phyloP scores from a whole-genome alignment of 1,284 basidiomycete species.

The Moesziomyces sp. region DNA sequence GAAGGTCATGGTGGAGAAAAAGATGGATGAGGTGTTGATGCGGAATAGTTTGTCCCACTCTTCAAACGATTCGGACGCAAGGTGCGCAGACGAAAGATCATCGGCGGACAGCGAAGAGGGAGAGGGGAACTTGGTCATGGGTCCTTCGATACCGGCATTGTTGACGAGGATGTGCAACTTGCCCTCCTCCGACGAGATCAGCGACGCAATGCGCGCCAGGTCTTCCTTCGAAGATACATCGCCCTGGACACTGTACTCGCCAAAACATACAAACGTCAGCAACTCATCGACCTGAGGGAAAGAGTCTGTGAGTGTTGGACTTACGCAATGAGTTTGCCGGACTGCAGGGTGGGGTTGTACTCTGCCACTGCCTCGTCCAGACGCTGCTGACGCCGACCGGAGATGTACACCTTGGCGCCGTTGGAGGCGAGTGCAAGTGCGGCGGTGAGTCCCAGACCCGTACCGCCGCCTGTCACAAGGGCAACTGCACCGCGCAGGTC shows the following conservation, averaged over 20 bases:
- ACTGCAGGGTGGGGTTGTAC: slow-evolving; percentile 5
- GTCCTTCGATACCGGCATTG: slow-evolving; percentile 60
- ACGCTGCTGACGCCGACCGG: slow-evolving; percentile 45
- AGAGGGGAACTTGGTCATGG: slow-evolving; percentile 42
- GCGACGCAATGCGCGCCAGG: slow-evolving; percentile 20
- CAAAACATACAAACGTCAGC: background rate
- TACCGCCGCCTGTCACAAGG: slow-evolving; percentile 61
- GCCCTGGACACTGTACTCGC: slow-evolving; percentile 23
- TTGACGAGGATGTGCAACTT: slow-evolving; percentile 58
- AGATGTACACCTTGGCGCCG: slow-evolving; percentile 63
- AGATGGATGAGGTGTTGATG: slow-evolving; percentile 47
- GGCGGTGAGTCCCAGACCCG: slow-evolving; percentile 58
- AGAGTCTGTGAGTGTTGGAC: no score
- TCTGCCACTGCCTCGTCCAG: slow-evolving; percentile 38
- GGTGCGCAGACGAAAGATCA: slow-evolving; percentile 26
- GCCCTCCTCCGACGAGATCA: slow-evolving; percentile 19
- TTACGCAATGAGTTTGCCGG: slow-evolving; percentile 29
- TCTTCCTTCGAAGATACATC: slow-evolving; percentile 50
- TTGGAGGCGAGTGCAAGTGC: slow-evolving; percentile 55
- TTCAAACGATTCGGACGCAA: slow-evolving; percentile 37
- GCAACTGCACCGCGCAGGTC: slow-evolving; percentile 50
- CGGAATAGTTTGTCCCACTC: slow-evolving; percentile 47
- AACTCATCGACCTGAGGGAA: no score
- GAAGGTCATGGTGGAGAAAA: slow-evolving; percentile 60
- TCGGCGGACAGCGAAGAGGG: slow-evolving; percentile 10